Evolutionary conservation across 805 yeast genomes (phyloP), one percentile per base, ranked within the genome.

Genomic region (Candida xyloterini): DNA sequence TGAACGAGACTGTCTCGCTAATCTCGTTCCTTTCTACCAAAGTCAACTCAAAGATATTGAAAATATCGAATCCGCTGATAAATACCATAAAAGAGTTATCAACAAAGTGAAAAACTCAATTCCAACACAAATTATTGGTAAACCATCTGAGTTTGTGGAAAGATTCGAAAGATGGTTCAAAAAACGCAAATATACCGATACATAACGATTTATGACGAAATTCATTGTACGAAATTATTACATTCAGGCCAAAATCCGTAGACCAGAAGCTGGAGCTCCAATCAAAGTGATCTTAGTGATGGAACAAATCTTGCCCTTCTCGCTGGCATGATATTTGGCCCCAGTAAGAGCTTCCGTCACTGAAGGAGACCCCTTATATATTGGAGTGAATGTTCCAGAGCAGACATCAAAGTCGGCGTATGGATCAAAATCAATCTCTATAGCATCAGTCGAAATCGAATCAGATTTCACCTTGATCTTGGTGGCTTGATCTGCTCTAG

Each of bases 231-330:
- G 35, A 31, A 37, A 30, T 36, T 36, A 30, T 11, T 37, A 37
- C 25, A 23, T 32, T 35, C 40, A 57, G 20, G 52, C 56, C 40
- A 58, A 42, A 15, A 76, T 71, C 48, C 95, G 79, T 56, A 91
- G 73, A 15, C 98, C 98, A 10, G 96, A 83, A 9, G 95, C 93
- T 14, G 93, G 86, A 11, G 91, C 88, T 14, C 99, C 99, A 48
- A 93, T 79, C 38, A 73, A 68, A 4, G 96, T 83, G 46, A 95
- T 70, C 35, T 72, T 62, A 1, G 97, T 84, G 46, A 93, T 79
- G 35, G 66, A 67, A 66, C 95, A 91, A 26, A 87, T 56, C 52
- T 78, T 76, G 36, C 96, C 98, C 70, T 83, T 81, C 59, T 80
- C 83, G 42, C 77, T 72, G 7, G 79, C 70, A 50, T 84, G 84